Evolutionary conservation across 495 filamentous ascomycete genomes (phyloP), one percentile per base, ranked within the genome.

Genomic region (Sordaria brevicollis): DNA sequence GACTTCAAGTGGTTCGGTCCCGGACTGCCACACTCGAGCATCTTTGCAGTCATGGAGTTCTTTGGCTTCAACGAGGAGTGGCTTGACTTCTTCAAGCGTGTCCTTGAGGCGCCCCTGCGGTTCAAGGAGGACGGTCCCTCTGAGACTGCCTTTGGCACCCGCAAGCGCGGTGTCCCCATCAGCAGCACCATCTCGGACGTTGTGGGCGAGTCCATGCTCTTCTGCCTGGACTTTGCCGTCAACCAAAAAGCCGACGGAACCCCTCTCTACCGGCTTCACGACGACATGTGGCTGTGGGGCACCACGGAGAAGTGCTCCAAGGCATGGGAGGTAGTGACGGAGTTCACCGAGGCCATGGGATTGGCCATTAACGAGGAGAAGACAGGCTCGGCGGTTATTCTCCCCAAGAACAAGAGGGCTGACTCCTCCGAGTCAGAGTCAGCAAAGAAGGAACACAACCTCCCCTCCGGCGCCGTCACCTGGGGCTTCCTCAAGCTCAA

Each of bases 231-330:
- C 70, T 89, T 86, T 68, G 83, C 86, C 2, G 83, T 92, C 65
- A 92, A 92, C 67, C 86, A 89, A 69, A 71, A 73, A 34, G 77
- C 78, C 34, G 82, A 86, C 2, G 78, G 85, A 4, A 79, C 80
- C 10, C 81, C 84, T 25, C 79, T 92, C 15, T 90, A 90, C 69
- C 87, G 89, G 2, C 78, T 91, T 17, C 87, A 90, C 70, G 89
- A 91, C 73, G 90, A 92, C 75, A 84, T 91, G 68, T 91, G 89
- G 89, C 84, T 91, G 68, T 91, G 88, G 84, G 84, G 87, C 25
- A 73, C 82, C n/a, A 81, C 83, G 13, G 72, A 80, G n/a, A 81
- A 76, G n/a, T 89, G 88, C 67, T 81, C 75, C 35, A 80, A 81
- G 65, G 89, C 87, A 3, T 92, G 90, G 89, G 62, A 73, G 3